Evolutionary conservation across 1,139 yeast species (phyloP).

Genomic region (Saccharomyces hybrid): DNA sequence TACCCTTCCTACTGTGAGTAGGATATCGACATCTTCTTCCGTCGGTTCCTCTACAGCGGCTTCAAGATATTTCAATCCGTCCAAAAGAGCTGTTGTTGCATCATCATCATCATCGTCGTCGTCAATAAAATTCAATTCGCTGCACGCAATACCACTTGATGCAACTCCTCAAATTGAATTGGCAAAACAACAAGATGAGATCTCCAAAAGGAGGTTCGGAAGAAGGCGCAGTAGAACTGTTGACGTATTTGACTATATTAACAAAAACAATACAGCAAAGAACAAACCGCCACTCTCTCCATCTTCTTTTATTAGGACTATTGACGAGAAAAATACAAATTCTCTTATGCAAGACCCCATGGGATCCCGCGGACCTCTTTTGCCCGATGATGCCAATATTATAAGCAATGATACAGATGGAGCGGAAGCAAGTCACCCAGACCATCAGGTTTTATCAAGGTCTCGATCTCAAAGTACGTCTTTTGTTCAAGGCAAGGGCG

Average conservation of each 20-base stretch:
- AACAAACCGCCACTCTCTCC: not conserved
- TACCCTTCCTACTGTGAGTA: not conserved
- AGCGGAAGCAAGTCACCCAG: not conserved
- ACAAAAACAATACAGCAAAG: constrained; percentile 1
- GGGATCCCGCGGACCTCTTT: not conserved
- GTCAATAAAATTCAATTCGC: not conserved
- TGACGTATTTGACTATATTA: constrained; percentile 20
- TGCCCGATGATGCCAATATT: not conserved
- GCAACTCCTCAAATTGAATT: constrained; percentile 3
- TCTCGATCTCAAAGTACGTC: not conserved
- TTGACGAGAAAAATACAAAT: not conserved
- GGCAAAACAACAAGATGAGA: not conserved
- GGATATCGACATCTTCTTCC: constrained; percentile 5
- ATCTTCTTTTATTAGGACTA: not conserved
- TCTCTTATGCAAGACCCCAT: not conserved
- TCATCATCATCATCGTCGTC: constrained; percentile 7
- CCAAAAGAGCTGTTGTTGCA: constrained; percentile 6
- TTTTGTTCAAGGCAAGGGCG: not conserved
- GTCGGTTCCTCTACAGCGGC: not conserved
- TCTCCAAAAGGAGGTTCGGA: constrained; percentile 6
- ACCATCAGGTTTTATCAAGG: not conserved
- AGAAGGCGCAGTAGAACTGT: constrained; percentile 30
- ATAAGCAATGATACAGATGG: not conserved
- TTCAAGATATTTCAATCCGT: constrained; percentile 1
- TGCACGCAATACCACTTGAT: not conserved